Evolutionary conservation across 2,329 filamentous ascomycete genomes (phyloP).

Genomic region (Orbilia brochopaga): DNA sequence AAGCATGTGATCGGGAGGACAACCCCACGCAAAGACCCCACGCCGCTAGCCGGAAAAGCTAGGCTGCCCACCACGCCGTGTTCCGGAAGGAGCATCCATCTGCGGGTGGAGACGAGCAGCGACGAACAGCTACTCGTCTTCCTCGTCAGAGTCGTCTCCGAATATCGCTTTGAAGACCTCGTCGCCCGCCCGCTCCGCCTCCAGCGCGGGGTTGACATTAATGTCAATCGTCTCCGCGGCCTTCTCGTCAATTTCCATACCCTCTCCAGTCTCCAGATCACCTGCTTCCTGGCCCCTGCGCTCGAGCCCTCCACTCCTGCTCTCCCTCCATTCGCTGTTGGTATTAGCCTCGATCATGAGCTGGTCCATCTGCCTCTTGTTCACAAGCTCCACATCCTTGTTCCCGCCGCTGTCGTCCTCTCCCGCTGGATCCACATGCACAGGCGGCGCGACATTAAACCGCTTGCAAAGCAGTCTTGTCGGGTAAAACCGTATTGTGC

Average conservation of each 20-base stretch:
- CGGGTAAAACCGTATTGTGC: constrained; percentile 74
- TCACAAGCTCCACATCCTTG: constrained; percentile 68
- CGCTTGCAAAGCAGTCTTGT: constrained; percentile 88
- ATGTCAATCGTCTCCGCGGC: constrained; percentile 11
- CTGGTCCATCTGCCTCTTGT: constrained; percentile 49
- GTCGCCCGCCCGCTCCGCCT: constrained; percentile 75
- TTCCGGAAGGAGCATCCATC: neutral
- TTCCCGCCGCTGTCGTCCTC: constrained; percentile 61
- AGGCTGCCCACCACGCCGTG: constrained; percentile 2
- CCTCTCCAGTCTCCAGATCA: constrained; percentile 54
- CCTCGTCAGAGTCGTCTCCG: constrained; percentile 79
- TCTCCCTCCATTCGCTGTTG: constrained; percentile 29
- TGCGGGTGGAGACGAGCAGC: neutral
- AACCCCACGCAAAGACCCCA: neutral
- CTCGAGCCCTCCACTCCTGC: constrained; percentile 27
- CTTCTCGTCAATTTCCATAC: constrained; percentile 17
- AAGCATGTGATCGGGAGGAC: neutral
- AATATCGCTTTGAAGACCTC: constrained; percentile 92
- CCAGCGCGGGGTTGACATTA: constrained; percentile 56
- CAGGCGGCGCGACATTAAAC: constrained; percentile 82
- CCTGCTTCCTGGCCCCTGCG: constrained; percentile 54
- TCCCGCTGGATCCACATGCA: constrained; percentile 68
- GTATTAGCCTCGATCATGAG: constrained; percentile 50
- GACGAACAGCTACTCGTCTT: constrained; percentile 56
- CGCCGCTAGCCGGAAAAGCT: neutral